Evolutionary conservation across 768 basidiomycete species (phyloP).

Genomic region (Leccinum incarnatum): DNA sequence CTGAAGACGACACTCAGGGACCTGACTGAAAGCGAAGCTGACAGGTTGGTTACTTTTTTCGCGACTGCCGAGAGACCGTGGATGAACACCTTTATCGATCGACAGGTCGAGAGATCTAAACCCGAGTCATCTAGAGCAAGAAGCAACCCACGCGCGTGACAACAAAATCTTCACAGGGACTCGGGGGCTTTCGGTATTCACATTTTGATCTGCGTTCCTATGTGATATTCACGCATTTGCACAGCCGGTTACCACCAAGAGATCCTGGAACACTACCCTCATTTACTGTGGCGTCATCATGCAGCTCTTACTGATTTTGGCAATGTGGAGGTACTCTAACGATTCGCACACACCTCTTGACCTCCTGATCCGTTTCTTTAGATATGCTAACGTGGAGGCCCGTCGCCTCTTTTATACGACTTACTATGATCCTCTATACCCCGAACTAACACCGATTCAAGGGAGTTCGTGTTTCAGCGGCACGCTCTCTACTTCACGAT

Average conservation of each 20-base stretch:
- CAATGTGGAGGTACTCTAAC: slow-evolving; percentile 57
- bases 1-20: slow-evolving; percentile 59
- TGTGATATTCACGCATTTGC: slow-evolving; percentile 9
- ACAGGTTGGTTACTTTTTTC: slow-evolving; percentile 41
- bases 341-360: slow-evolving; percentile 1
- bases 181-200: slow-evolving; percentile 40
- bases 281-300: slow-evolving; percentile 37
- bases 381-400: slow-evolving; percentile 47
- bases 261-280: slow-evolving; percentile 29
- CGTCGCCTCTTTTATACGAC: slow-evolving; percentile 63
- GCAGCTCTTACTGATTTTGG: slow-evolving; percentile 45
- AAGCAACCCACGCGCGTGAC: slow-evolving; percentile 43
- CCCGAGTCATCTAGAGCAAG: slow-evolving; percentile 20
- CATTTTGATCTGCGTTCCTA: background rate
- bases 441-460: slow-evolving; percentile 59
- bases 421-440: slow-evolving; percentile 77
- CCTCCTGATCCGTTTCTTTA: slow-evolving; percentile 25
- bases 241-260: slow-evolving; percentile 20
- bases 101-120: slow-evolving; percentile 36
- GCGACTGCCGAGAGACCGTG: slow-evolving; percentile 1
- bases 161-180: slow-evolving; percentile 38
- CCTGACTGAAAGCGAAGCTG: slow-evolving; percentile 53
- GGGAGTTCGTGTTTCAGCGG: slow-evolving; percentile 24
- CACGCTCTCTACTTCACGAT: slow-evolving; percentile 35
- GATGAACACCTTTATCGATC: slow-evolving; percentile 7